Evolutionary conservation across 2,329 filamentous ascomycete genomes (phyloP), one percentile per base, ranked within the genome.

Genomic region (Colletotrichum salicis): DNA sequence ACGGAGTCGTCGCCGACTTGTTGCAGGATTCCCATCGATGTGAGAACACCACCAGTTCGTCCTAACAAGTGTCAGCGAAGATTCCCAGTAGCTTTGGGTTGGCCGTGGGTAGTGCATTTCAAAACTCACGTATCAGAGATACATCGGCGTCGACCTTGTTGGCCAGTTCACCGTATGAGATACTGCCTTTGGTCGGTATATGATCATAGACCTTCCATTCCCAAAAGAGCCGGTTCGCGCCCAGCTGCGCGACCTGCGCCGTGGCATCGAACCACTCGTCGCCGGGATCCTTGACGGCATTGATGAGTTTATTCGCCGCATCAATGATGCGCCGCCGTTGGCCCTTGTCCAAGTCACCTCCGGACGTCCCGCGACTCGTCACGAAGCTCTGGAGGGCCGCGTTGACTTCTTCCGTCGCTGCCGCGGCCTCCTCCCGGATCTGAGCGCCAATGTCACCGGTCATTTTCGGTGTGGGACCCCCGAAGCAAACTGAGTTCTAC

Each of bases 201-300:
- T 68, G 65, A 12, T 81, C 78, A 57, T 82, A 83, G 0, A 74
- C 78, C 15, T 77, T 75, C 79, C 81, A 81, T 59, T 79, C 75
- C 41, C 78, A 73, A 64, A 82, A 82, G 12, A 82, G 73, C 19
- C 72, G 41, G 31, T 63, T 71, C 15, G 69, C 69, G 15, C 69
- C 69, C 57, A 68, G 35, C 58, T 61, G 52, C 15, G 69, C 69
- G 19, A 71, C 54, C 31, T 68, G 57, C 15, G 64, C 64, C 22
- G 69, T 68, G 27, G 65, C 58, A 3, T 71, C 69, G 1, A 71
- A 59, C 69, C 69, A 71, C 27, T 71, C 69, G 13, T 71, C 69
- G 4, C 51, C 69, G 1, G 69, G 69, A 15, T 71, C 69, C 19
- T 68, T 71, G 58, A 71, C 58, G 10, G 64, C 31, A 1, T 33